A percentile compares a stretch with the other conserved stretches of the same genome.
These are phyloP conservation scores for Amanita muscaria DNA, from an alignment of 768 basidiomycete species.

Conservation along the genomic window DNA sequence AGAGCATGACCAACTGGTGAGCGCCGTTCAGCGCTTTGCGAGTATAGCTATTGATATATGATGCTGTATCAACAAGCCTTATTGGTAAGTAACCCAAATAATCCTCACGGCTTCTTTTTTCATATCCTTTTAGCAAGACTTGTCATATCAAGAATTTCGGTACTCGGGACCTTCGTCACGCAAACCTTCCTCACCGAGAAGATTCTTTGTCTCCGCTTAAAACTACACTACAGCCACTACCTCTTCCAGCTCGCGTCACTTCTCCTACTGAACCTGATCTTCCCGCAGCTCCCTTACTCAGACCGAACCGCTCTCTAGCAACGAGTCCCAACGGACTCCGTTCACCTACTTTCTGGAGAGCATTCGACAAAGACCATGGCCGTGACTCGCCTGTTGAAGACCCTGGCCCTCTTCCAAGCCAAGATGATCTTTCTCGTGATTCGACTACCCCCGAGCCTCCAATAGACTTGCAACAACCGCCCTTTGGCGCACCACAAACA, in stretches of 20 bases:
- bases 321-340: conserved; percentile 19
- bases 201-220: conserved; percentile 21
- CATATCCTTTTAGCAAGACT: conserved; percentile 47
- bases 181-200: conserved; percentile 51
- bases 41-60: not conserved
- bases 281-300: conserved; percentile 15
- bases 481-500: not conserved
- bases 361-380: conserved; percentile 1
- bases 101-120: conserved; percentile 1
- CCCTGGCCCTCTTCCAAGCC: not conserved
- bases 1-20: conserved; percentile 77
- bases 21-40: conserved; percentile 14
- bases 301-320: conserved; percentile 22
- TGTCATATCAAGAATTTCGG: conserved; percentile 80
- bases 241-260: conserved; percentile 21
- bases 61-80: conserved; percentile 30
- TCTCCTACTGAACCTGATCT: conserved; percentile 19
- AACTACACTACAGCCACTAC: conserved; percentile 15
- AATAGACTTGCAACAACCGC: not conserved
- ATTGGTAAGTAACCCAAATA: conserved; percentile 31
- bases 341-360: conserved; percentile 19
- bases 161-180: conserved; percentile 62
- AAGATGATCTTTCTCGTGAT: too few relatives aligned
- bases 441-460: too few relatives aligned
- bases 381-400: not conserved